phyloP scores from a whole-genome alignment of 495 filamentous ascomycete species.

The Neurospora tetraspora region DNA sequence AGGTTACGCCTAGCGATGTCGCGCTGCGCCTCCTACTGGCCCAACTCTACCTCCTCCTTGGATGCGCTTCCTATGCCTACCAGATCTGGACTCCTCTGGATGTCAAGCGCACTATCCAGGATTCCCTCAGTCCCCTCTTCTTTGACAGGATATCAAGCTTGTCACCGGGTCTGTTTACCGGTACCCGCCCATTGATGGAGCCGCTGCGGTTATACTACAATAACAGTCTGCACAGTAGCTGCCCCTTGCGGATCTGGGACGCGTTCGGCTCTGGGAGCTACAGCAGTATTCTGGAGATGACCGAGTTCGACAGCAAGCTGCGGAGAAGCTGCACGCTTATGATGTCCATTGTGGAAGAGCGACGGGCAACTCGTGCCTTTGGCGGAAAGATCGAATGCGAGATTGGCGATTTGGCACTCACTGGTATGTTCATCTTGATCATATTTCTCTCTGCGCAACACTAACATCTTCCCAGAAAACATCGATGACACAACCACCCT shows the following conservation, averaged over 20 bases:
- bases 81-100: conserved; percentile 33
- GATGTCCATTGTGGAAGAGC: conserved; percentile 36
- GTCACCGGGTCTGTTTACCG: conserved; percentile 35
- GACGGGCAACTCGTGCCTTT: conserved; percentile 28
- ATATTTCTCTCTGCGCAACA: not conserved
- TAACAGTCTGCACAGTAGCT: conserved; percentile 22
- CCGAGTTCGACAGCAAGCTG: conserved; percentile 25
- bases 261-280: conserved; percentile 37
- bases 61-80: conserved; percentile 31
- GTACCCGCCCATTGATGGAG: conserved; percentile 18
- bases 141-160: conserved; percentile 43
- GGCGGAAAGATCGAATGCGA: conserved; percentile 25
- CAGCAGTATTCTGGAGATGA: conserved; percentile 32
- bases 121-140: conserved; percentile 35
- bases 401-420: conserved; percentile 25
- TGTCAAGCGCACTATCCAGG: conserved; percentile 41
- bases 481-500: conserved; percentile 20
- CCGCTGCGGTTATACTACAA: conserved; percentile 28
- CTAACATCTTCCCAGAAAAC: conserved; percentile 17
- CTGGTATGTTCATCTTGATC: conserved; percentile 24
- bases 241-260: conserved; percentile 31
- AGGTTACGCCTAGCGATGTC: conserved; percentile 25
- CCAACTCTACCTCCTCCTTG: conserved; percentile 35
- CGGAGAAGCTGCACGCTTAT: conserved; percentile 31
- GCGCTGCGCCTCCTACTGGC: conserved; percentile 34